phyloP scores from a whole-genome alignment of 2,329 filamentous ascomycete species.

The Nannizzia gypsea region DNA sequence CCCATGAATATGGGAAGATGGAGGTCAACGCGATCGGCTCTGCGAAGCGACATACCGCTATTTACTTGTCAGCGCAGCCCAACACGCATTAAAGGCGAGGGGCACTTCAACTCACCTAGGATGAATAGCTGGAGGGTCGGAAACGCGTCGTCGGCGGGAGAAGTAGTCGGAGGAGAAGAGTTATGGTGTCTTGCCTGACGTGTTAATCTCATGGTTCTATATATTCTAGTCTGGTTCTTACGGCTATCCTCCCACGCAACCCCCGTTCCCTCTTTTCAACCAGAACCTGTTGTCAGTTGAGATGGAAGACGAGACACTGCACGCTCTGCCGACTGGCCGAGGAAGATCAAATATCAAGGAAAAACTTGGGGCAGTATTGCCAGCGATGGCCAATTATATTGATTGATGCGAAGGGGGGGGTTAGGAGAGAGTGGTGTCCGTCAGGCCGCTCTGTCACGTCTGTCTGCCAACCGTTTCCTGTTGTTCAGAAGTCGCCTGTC shows the following conservation, averaged over 20 bases:
- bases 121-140: slow-evolving; percentile 73
- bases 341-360: background rate
- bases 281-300: background rate
- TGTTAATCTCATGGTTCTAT: slow-evolving; percentile 49
- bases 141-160: slow-evolving; percentile 54
- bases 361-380: background rate
- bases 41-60: slow-evolving; percentile 82
- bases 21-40: slow-evolving; percentile 88
- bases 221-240: slow-evolving; percentile 42
- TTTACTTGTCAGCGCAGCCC: background rate
- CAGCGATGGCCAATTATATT: slow-evolving; percentile 2
- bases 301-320: background rate
- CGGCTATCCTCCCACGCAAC: slow-evolving; percentile 25
- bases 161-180: slow-evolving; percentile 6
- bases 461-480: background rate
- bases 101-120: slow-evolving; percentile 50
- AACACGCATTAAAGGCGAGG: background rate
- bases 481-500: background rate
- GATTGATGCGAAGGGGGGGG: background rate
- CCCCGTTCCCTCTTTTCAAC: background rate
- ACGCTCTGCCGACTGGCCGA: background rate
- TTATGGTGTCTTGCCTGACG: slow-evolving; percentile 36
- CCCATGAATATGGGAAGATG: slow-evolving; percentile 86
- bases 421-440: background rate
- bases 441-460: slow-evolving; percentile 1